Conservation (phyloP, 352 stramenopile genomes). For the Phytopythium ostracodes region DNA sequence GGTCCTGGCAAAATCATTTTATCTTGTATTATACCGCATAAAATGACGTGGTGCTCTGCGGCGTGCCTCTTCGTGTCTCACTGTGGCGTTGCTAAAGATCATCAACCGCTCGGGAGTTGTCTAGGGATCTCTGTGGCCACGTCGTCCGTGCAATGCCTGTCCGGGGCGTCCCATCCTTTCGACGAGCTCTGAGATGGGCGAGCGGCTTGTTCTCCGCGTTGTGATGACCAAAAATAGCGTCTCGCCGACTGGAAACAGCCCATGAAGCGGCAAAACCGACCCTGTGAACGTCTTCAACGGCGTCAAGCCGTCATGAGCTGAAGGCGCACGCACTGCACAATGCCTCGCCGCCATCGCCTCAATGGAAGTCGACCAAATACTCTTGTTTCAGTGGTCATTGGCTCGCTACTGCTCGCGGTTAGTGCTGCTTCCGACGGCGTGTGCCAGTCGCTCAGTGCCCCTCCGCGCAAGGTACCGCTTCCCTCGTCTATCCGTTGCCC, state of each 20-base stretch:
- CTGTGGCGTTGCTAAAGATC: not conserved
- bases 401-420: not conserved
- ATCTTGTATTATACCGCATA: not conserved
- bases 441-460: slow-evolving; percentile 24
- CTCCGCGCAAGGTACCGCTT: slow-evolving; percentile 14
- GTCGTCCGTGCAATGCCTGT: too few relatives aligned
- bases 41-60: not conserved
- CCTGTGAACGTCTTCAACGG: not conserved
- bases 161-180: too few relatives aligned
- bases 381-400: too few relatives aligned
- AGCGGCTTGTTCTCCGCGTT: not conserved
- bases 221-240: not conserved
- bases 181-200: not conserved
- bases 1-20: not conserved
- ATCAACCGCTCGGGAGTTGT: too few relatives aligned
- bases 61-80: not conserved
- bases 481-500: not conserved
- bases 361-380: not conserved
- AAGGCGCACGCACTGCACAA: not conserved
- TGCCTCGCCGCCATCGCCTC: not conserved
- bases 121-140: too few relatives aligned
- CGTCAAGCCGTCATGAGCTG: not conserved
- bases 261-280: not conserved
- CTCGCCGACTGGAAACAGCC: not conserved
- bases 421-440: slow-evolving; percentile 3